Evolutionary conservation across 345 rosid species (phyloP).

Genomic region (Heritiera fomes): DNA sequence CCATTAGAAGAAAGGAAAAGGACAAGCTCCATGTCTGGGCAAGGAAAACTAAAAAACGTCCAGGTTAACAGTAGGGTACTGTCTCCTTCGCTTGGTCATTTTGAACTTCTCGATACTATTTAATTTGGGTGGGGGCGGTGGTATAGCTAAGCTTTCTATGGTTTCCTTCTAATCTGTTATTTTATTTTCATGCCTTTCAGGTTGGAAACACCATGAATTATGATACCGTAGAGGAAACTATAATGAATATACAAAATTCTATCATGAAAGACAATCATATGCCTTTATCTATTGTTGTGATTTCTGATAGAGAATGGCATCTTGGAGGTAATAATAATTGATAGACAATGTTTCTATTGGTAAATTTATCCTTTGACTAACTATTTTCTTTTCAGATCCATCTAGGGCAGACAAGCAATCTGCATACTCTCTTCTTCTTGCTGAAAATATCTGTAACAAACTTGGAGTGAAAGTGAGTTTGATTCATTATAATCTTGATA

Average conservation of each 20-base stretch:
- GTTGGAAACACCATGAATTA: conserved; percentile 86
- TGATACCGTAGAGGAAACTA: conserved; percentile 65
- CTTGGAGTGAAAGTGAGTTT: conserved; percentile 70
- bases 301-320: conserved; percentile 87
- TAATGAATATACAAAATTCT: conserved; percentile 54
- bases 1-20: conserved; percentile 73
- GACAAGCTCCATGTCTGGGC: conserved; percentile 39
- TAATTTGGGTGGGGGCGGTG: background rate
- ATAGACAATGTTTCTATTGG: conserved; percentile 12
- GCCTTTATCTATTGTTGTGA: conserved; percentile 76
- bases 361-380: conserved; percentile 19
- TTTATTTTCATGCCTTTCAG: conserved; percentile 41
- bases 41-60: conserved; percentile 56
- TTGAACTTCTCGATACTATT: conserved; percentile 1
- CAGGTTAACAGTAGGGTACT: conserved; percentile 70
- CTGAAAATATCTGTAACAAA: conserved; percentile 85
- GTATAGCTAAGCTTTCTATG: background rate
- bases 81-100: conserved; percentile 12
- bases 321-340: conserved; percentile 57
- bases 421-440: conserved; percentile 87
- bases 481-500: conserved; percentile 12
- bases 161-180: conserved; percentile 17
- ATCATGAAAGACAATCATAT: conserved; percentile 48
- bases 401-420: conserved; percentile 91
- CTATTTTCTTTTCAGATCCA: conserved; percentile 56